Conservation (phyloP, 352 stramenopile genomes). For the Phytophthora fragariaefolia region DNA sequence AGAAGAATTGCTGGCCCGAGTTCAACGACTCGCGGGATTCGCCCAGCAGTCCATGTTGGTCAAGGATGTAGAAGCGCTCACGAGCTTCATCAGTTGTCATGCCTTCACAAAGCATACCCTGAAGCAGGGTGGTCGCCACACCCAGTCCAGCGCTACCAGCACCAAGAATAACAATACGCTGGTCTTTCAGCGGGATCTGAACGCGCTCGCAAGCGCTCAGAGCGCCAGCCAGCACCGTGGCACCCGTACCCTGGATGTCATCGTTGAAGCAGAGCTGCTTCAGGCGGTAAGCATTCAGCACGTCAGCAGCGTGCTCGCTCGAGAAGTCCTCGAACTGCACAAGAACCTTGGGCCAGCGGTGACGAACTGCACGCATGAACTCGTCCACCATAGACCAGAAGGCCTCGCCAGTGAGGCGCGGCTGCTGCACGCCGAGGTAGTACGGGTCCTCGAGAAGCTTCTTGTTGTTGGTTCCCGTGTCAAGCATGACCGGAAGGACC, state of each 20-base stretch:
- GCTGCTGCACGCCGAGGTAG: conserved; percentile 95
- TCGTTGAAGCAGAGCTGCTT: conserved; percentile 97
- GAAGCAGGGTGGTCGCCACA: conserved; percentile 90
- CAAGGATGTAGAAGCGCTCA: conserved; percentile 79
- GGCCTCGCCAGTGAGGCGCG: conserved; percentile 87
- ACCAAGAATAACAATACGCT: conserved; percentile 96
- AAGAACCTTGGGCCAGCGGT: conserved; percentile 93
- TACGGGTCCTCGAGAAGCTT: conserved; percentile 93
- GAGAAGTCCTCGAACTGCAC: conserved; percentile 98
- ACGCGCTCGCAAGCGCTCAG: conserved; percentile 79
- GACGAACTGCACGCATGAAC: conserved; percentile 84
- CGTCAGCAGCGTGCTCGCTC: conserved; percentile 85
- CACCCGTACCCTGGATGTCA: conserved; percentile 98
- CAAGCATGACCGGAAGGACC: conserved; percentile 94
- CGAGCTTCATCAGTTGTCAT: conserved; percentile 73
- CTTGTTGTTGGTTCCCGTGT: conserved; percentile 98
- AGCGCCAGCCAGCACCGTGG: conserved; percentile 93
- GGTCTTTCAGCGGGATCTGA: conserved; percentile 88
- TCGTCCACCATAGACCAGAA: conserved; percentile 98
- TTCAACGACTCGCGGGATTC: conserved; percentile 56
- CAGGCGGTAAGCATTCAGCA: conserved; percentile 96
- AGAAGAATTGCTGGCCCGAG: conserved; percentile 86
- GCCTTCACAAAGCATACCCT: conserved; percentile 92
- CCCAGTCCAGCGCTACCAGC: conserved; percentile 95
- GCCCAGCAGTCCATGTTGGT: conserved; percentile 77